These are phyloP conservation scores for Parastagonospora avenae DNA, from an alignment of 2,329 filamentous ascomycete genomes.

Conservation along the genomic window DNA sequence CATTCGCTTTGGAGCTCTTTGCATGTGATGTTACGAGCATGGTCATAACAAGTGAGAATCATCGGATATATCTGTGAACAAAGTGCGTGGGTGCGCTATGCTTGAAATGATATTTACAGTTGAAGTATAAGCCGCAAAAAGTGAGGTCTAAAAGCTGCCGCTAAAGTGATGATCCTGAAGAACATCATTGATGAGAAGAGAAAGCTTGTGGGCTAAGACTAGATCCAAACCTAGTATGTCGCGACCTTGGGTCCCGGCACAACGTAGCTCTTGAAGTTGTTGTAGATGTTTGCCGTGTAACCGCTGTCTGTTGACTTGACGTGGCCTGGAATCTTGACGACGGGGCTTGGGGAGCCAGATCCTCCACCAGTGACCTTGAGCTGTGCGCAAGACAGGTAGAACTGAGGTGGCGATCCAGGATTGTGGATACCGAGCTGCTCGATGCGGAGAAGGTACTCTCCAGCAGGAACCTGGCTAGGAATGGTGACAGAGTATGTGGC, in stretches of 20 bases:
- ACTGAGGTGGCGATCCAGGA: conserved; percentile 33
- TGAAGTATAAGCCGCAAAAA: conserved; percentile 1
- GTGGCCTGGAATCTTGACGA: conserved; percentile 42
- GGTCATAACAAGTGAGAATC: too few species aligned
- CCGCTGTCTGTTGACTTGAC: conserved; percentile 42
- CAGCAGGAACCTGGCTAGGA: conserved; percentile 49
- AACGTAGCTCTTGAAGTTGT: conserved; percentile 43
- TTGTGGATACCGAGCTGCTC: conserved; percentile 57
- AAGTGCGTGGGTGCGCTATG: background rate
- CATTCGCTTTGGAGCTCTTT: too few species aligned
- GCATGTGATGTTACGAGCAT: too few species aligned
- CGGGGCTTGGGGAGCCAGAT: conserved; percentile 25
- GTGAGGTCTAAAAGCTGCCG: background rate
- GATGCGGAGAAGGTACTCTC: conserved; percentile 55
- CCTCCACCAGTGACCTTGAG: conserved; percentile 52
- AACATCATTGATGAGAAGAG: background rate
- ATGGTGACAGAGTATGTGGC: conserved; percentile 46
- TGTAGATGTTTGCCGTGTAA: conserved; percentile 48
- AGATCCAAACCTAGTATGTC: conserved; percentile 32
- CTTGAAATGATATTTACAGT: conserved; percentile 5
- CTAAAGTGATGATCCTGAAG: background rate
- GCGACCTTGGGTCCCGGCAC: conserved; percentile 46
- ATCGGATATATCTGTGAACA: too few species aligned
- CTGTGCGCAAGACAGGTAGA: conserved; percentile 52
- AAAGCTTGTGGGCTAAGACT: background rate